Conservation (phyloP, 495 filamentous ascomycete genomes). For the Ramalina peruviana region DNA sequence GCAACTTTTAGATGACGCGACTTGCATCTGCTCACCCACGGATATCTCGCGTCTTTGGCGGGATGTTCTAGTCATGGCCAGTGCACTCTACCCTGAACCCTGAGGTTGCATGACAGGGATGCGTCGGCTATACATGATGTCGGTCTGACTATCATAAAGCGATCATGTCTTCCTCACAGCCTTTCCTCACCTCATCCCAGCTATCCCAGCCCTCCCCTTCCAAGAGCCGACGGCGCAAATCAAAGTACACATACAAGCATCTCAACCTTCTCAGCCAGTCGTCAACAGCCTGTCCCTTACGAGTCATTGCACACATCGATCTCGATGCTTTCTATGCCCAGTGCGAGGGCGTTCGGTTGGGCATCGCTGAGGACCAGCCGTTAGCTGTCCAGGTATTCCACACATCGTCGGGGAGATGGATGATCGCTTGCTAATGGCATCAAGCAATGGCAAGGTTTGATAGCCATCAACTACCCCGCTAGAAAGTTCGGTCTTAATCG, state of each 20-base stretch:
- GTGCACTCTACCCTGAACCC: not conserved
- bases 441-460: constrained; percentile 54
- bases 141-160: no score
- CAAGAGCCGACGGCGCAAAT: constrained; percentile 31
- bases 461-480: constrained; percentile 92
- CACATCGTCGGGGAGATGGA: not conserved
- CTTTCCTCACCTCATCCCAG: constrained; percentile 28
- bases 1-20: constrained; percentile 1
- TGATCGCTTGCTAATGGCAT: not conserved
- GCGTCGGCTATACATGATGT: not conserved
- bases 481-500: constrained; percentile 63
- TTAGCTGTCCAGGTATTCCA: constrained; percentile 68
- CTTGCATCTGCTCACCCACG: not conserved
- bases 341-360: constrained; percentile 81
- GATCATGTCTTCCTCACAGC: constrained; percentile 29
- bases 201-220: constrained; percentile 22
- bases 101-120: not conserved
- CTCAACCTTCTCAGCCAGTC: constrained; percentile 59
- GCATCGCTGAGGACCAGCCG: constrained; percentile 56
- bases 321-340: constrained; percentile 98
- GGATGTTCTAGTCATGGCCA: not conserved
- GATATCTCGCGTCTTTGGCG: not conserved
- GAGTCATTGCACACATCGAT: constrained; percentile 83
- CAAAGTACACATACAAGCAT: constrained; percentile 73
- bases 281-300: constrained; percentile 59